Conservation (phyloP, 177 flowering plant genomes). For the Vitis hybrid region DNA sequence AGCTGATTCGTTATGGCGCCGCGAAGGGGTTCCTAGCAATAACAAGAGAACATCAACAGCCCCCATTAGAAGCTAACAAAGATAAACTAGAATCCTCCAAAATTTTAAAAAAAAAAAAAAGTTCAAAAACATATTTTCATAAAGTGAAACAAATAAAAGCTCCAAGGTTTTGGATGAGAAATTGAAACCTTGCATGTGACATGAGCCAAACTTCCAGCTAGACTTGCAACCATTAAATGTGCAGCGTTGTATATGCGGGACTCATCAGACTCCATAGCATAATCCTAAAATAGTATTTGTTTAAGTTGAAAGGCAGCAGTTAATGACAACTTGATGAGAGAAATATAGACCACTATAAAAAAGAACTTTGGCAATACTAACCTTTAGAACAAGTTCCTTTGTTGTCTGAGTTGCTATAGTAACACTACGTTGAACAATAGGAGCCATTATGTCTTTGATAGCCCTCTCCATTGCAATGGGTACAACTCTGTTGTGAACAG, state of each 20-base stretch:
- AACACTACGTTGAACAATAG: slow-evolving; percentile 90
- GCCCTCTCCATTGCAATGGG: slow-evolving; percentile 93
- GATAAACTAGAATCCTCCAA: not conserved
- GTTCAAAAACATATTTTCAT: not conserved
- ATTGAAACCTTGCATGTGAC: slow-evolving; percentile 94
- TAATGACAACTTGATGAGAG: too few relatives aligned
- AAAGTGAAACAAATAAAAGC: not conserved
- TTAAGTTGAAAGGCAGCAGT: too few relatives aligned
- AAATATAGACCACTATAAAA: too few relatives aligned
- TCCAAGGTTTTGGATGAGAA: too few relatives aligned
- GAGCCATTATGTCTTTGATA: slow-evolving; percentile 76
- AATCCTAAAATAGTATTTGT: slow-evolving; percentile 56
- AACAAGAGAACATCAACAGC: not conserved
- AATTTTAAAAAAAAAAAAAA: not conserved
- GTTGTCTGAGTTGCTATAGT: slow-evolving; percentile 92
- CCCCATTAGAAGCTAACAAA: too few relatives aligned
- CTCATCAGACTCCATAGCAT: slow-evolving; percentile 95
- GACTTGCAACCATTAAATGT: slow-evolving; percentile 93
- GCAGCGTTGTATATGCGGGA: slow-evolving; percentile 88
- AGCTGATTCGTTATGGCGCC: slow-evolving; percentile 74
- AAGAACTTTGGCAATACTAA: slow-evolving; percentile 8
- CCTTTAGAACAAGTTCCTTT: slow-evolving; percentile 93
- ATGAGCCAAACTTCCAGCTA: slow-evolving; percentile 98
- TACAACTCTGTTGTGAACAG: slow-evolving; percentile 57
- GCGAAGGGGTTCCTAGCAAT: slow-evolving; percentile 85